A percentile compares a stretch with the other conserved stretches of the same genome.
Conservation (phyloP, 2,329 filamentous ascomycete species). For the Paracorniculantispora psalliotae region DNA sequence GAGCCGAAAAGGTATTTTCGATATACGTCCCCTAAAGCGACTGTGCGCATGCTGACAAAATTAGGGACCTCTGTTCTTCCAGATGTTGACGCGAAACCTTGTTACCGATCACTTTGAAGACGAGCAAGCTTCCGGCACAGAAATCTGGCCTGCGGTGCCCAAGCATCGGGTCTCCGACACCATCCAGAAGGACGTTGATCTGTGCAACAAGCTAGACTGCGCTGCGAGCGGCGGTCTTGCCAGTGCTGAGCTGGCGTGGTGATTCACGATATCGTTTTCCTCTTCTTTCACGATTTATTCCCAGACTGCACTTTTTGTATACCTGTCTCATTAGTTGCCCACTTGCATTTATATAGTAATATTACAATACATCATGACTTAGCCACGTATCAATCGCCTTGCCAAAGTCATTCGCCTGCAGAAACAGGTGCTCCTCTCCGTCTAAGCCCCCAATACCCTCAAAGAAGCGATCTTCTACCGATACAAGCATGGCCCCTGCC, state of each 20-base stretch:
- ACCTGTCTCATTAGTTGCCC: neutral
- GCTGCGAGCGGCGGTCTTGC: slow-evolving; percentile 10
- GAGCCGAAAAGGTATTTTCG: slow-evolving; percentile 38
- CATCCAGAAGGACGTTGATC: slow-evolving; percentile 22
- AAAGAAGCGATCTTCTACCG: slow-evolving; percentile 19
- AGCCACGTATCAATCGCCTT: slow-evolving; percentile 32
- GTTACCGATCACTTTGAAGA: slow-evolving; percentile 25
- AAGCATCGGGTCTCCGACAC: slow-evolving; percentile 20
- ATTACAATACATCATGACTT: slow-evolving; percentile 16
- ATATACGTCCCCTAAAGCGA: neutral
- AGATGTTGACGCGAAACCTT: slow-evolving; percentile 22
- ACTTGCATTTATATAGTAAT: neutral
- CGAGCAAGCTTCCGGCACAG: slow-evolving; percentile 20
- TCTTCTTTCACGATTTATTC: neutral
- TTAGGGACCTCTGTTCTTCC: slow-evolving; percentile 44
- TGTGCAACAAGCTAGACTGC: slow-evolving; percentile 23
- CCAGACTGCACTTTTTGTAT: neutral
- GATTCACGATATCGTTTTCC: neutral
- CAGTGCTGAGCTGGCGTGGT: slow-evolving; percentile 19
- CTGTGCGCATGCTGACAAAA: neutral
- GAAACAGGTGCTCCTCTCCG: slow-evolving; percentile 24
- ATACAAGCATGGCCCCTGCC: slow-evolving; percentile 2
- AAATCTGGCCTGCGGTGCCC: slow-evolving; percentile 27
- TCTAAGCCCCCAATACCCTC: slow-evolving; percentile 19
- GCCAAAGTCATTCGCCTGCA: slow-evolving; percentile 32